Conservation (phyloP, 192 early-diverging fungal species). For the Spizellomyces punctatus region DNA sequence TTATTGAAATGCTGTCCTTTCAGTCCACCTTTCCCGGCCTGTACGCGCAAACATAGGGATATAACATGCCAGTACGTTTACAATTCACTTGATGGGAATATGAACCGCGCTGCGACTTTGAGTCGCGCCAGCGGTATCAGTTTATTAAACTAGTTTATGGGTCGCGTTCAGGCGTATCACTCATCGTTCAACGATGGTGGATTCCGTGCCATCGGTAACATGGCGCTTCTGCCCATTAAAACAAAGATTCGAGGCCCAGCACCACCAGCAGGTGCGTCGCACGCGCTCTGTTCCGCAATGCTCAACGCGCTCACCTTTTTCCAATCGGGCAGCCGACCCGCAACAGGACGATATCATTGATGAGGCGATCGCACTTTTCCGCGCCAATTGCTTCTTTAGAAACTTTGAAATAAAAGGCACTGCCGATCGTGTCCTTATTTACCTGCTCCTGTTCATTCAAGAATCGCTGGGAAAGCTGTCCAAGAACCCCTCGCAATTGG, state of each 20-base stretch:
- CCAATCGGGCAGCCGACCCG: conserved; percentile 27
- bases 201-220: conserved; percentile 73
- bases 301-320: neutral
- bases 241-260: conserved; percentile 86
- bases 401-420: conserved; percentile 99
- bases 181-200: conserved; percentile 73
- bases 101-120: too few species aligned
- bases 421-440: conserved; percentile 93
- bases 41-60: too few species aligned
- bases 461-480: conserved; percentile 56
- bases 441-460: conserved; percentile 90
- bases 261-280: conserved; percentile 59
- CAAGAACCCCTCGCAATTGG: conserved; percentile 63
- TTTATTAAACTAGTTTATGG: too few species aligned
- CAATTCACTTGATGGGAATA: too few species aligned
- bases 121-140: too few species aligned
- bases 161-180: conserved; percentile 73
- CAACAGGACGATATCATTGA: conserved; percentile 84
- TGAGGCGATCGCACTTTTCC: conserved; percentile 91
- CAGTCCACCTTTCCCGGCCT: too few species aligned
- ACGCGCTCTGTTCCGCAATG: neutral
- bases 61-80: too few species aligned
- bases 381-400: conserved; percentile 95
- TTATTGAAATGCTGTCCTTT: too few species aligned
- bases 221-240: conserved; percentile 87